These are phyloP conservation scores for Epichloe glyceriae DNA, from an alignment of 2,329 filamentous ascomycete species.

Conservation along the genomic window DNA sequence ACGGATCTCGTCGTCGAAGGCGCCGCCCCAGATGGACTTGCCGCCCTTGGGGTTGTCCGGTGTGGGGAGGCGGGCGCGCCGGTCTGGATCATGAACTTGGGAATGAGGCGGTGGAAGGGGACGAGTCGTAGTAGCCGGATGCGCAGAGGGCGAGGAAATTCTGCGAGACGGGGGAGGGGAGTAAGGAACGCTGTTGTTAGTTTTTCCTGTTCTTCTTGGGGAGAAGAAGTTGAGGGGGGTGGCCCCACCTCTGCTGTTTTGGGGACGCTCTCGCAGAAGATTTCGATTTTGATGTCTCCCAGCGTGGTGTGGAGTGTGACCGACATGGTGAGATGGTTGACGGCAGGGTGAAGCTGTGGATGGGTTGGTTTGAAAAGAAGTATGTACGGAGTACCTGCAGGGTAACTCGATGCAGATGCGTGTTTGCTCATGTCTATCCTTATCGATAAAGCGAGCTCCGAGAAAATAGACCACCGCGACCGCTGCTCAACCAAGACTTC, in stretches of 20 bases:
- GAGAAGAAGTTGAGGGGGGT: neutral
- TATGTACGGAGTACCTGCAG: too few species aligned
- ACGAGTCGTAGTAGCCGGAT: constrained; percentile 61
- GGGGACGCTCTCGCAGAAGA: constrained; percentile 91
- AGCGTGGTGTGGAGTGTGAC: constrained; percentile 73
- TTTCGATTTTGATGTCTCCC: constrained; percentile 86
- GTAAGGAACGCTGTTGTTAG: constrained; percentile 4
- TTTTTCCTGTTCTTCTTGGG: neutral
- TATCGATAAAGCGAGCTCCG: too few species aligned
- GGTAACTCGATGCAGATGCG: too few species aligned
- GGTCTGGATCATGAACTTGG: constrained; percentile 69
- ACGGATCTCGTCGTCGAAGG: constrained; percentile 72
- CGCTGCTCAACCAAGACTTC: too few species aligned
- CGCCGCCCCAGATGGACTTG: constrained; percentile 57
- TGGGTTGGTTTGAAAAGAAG: neutral
- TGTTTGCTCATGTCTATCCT: too few species aligned
- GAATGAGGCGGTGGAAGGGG: constrained; percentile 69
- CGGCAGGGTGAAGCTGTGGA: neutral
- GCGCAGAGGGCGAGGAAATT: constrained; percentile 84
- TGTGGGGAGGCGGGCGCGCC: constrained; percentile 45
- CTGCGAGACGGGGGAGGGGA: constrained; percentile 26
- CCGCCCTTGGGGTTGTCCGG: constrained; percentile 54
- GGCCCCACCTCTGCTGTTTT: constrained; percentile 67
- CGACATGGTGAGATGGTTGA: constrained; percentile 33
- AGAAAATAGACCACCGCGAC: too few species aligned